Base-by-base conservation (phyloP, 495 filamentous ascomycete genomes). In the Trichoderma parareesei region DNA sequence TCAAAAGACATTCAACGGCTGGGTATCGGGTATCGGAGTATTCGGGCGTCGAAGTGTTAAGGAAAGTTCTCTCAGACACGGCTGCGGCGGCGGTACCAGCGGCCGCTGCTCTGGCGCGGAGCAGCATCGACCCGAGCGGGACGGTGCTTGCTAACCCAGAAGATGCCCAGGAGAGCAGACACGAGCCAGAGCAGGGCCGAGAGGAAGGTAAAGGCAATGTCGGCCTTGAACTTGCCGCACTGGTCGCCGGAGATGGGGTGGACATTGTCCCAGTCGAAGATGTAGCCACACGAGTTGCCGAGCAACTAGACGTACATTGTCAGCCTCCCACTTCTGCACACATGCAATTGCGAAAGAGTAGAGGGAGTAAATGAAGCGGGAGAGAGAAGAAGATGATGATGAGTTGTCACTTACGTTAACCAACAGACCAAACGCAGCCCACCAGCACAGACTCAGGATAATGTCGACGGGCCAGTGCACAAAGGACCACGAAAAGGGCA, bases 211-310 rank as follows among this genome's bases (percentile, higher is more conserved):
- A 90, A 89, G 1, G 87, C 88, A 67, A 88, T 79, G 43, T 81
- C 79, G 14, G 87, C 83, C 74, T 87, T 90, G 85, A 84, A 88
- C 64, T 83, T 78, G 43, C 78, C 72, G 69, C 87, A 90, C 9
- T 74, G 71, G 4, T 79, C 92, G 53, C 84, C 84, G 65, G 85
- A 88, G 69, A 95, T 86, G 6, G 92, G 92, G 3, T 90, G 91
- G 55, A 98, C 90, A 70, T 95, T 91, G 69, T 92, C 88, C 62
- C 94, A 96, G 73, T 98, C 90, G 5, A 97, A 93, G 11, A 97
- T 90, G 62, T 77, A 78, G 61, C 86, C 87, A 71, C 87, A 90
- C 46, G 74, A 68, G 55, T 80, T 69, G 16, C 75, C 66, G 38
- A 77, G 63, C 48, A 80, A 68, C 71, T 75, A 20, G 3, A 57